These are phyloP conservation scores for Salmacisia buchloeana DNA, from an alignment of 1,284 basidiomycete species.

Conservation along the genomic window DNA sequence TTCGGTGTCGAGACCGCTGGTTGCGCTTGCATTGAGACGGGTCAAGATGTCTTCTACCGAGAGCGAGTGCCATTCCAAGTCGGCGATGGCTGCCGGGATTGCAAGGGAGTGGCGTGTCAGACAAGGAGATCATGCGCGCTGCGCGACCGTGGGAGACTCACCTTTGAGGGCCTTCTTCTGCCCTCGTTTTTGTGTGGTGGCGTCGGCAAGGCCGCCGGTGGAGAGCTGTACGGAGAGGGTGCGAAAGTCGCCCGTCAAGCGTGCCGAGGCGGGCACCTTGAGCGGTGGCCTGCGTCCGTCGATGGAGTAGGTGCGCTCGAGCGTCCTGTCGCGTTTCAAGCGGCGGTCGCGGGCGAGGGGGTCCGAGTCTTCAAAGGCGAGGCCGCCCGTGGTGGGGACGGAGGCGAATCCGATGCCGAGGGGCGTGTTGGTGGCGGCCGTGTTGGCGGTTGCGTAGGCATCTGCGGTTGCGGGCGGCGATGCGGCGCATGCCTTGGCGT, in stretches of 20 bases:
- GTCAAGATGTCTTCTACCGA: slow-evolving; percentile 55
- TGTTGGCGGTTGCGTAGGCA: too few species aligned
- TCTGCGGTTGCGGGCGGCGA: too few species aligned
- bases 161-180: slow-evolving; percentile 6
- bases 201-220: slow-evolving; percentile 23
- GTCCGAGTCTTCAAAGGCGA: not conserved
- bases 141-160: slow-evolving; percentile 21
- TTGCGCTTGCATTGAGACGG: slow-evolving; percentile 48
- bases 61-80: slow-evolving; percentile 60
- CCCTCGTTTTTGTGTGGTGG: too few species aligned
- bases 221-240: slow-evolving; percentile 42
- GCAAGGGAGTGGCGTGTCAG: not conserved
- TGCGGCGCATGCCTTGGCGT: too few species aligned
- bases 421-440: too few species aligned
- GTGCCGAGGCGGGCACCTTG: slow-evolving; percentile 18
- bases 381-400: not conserved
- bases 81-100: slow-evolving; percentile 31
- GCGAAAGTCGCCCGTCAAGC: slow-evolving; percentile 37
- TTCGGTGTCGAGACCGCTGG: slow-evolving; percentile 55
- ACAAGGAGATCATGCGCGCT: slow-evolving; percentile 12
- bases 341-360: not conserved
- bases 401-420: too few species aligned
- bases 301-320: slow-evolving; percentile 22
- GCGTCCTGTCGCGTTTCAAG: not conserved
- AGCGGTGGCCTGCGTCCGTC: slow-evolving; percentile 15